These are phyloP conservation scores for Pelargonium myrrhifolium DNA, from an alignment of 441 rosid species.

Conservation along the genomic window DNA sequence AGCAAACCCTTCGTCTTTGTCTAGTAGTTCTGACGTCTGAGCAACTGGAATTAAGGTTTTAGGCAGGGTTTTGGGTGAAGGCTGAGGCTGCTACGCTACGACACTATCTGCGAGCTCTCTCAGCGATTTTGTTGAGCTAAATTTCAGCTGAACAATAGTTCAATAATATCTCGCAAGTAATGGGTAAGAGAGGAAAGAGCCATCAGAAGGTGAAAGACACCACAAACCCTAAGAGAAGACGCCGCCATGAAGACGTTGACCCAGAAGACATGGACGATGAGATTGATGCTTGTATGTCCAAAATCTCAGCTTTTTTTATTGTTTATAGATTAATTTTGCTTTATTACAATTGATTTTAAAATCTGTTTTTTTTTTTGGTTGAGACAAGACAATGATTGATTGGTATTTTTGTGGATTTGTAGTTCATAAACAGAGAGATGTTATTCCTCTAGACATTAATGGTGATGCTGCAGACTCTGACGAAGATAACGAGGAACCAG, in stretches of 20 bases:
- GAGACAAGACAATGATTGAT: not conserved
- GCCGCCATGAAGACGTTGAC: slow-evolving; percentile 25
- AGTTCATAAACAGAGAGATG: slow-evolving; percentile 84
- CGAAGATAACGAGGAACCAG: slow-evolving; percentile 63
- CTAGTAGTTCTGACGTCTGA: too few species aligned
- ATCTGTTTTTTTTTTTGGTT: not conserved
- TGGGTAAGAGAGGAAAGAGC: slow-evolving; percentile 41
- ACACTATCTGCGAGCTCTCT: not conserved
- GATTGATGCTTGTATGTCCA: slow-evolving; percentile 54
- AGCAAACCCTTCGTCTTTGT: not conserved
- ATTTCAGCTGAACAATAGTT: not conserved
- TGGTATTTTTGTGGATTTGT: slow-evolving; percentile 16
- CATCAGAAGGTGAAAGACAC: slow-evolving; percentile 30
- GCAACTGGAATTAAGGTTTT: not conserved
- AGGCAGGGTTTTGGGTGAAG: not conserved
- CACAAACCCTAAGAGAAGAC: slow-evolving; percentile 33
- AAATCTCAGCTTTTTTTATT: not conserved
- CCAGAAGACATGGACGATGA: slow-evolving; percentile 53
- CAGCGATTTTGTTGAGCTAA: not conserved
- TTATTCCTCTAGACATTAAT: slow-evolving; percentile 58
- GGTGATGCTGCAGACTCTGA: slow-evolving; percentile 48
- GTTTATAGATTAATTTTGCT: not conserved
- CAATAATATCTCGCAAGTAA: slow-evolving; percentile 6
- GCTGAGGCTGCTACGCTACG: not conserved
- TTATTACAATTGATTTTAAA: not conserved